Evolutionary conservation across 441 rosid species (phyloP).

Genomic region (Biscutella laevigata): DNA sequence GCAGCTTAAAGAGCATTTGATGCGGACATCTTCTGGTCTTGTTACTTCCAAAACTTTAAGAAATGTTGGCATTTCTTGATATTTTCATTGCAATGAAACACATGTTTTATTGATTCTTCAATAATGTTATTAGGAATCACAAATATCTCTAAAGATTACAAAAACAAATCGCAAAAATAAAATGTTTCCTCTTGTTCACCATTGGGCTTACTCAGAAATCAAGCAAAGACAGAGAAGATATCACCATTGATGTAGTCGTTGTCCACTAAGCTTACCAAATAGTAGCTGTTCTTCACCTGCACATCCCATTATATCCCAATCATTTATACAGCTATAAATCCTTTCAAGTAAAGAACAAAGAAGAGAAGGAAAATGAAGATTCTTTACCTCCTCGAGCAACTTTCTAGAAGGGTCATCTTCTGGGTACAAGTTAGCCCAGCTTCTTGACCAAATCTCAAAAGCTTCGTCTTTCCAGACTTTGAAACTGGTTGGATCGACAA

Average conservation of each 20-base stretch:
- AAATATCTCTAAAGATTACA: slow-evolving; percentile 6
- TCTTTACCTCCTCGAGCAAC: slow-evolving; percentile 64
- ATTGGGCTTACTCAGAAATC: slow-evolving; percentile 32
- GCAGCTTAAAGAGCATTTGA: slow-evolving; percentile 46
- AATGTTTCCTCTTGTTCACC: slow-evolving; percentile 8
- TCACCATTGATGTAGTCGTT: slow-evolving; percentile 72
- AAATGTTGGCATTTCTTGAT: slow-evolving; percentile 67
- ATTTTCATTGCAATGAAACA: slow-evolving; percentile 22
- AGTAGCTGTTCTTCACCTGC: slow-evolving; percentile 76
- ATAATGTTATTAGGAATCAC: slow-evolving; percentile 11
- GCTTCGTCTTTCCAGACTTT: slow-evolving; percentile 95
- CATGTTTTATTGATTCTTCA: slow-evolving; percentile 3
- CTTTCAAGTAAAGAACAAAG: too few relatives aligned
- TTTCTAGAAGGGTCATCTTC: slow-evolving; percentile 61
- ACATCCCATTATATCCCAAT: too few relatives aligned
- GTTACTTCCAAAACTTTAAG: slow-evolving; percentile 44
- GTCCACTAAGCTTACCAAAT: slow-evolving; percentile 88
- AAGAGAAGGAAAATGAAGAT: slow-evolving; percentile 32
- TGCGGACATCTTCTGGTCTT: slow-evolving; percentile 61
- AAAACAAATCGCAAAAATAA: slow-evolving; percentile 7
- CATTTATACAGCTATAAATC: too few relatives aligned
- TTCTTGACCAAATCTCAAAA: slow-evolving; percentile 78
- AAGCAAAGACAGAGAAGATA: slow-evolving; percentile 55
- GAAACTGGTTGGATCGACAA: slow-evolving; percentile 89
- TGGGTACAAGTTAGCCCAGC: slow-evolving; percentile 73